These are phyloP conservation scores for Rhodotorula kratochvilovae DNA, from an alignment of 768 basidiomycete species.

Conservation along the genomic window DNA sequence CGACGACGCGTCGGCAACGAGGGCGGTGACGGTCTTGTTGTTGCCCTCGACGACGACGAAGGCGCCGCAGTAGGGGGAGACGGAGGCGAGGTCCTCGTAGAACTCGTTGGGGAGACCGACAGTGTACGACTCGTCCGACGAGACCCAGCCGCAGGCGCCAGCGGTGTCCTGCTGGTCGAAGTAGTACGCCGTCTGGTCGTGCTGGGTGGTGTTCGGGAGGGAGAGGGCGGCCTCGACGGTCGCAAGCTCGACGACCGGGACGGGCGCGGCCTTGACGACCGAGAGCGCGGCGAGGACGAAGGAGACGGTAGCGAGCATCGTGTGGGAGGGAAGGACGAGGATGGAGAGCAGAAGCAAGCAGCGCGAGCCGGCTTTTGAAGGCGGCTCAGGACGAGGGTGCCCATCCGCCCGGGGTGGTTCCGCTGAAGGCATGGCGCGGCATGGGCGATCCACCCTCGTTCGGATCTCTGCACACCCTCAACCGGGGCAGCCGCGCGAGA, in stretches of 20 bases:
- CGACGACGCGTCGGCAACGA: conserved; percentile 64
- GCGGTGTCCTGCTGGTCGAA: conserved; percentile 57
- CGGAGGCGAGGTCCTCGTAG: conserved; percentile 49
- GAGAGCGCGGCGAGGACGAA: conserved; percentile 2
- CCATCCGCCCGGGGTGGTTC: not conserved
- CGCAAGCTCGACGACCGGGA: conserved; percentile 43
- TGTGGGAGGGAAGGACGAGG: not conserved
- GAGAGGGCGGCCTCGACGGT: conserved; percentile 4
- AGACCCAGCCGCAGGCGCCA: conserved; percentile 71
- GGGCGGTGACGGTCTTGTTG: conserved; percentile 59
- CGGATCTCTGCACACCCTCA: too few species aligned
- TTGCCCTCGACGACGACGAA: conserved; percentile 62
- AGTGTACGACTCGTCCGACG: conserved; percentile 52
- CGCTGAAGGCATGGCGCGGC: too few species aligned
- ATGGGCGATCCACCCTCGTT: too few species aligned
- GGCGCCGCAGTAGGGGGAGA: conserved; percentile 64
- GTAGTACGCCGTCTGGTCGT: conserved; percentile 14
- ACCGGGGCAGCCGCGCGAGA: too few species aligned
- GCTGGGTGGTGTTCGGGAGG: conserved; percentile 33
- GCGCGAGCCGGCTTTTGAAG: not conserved
- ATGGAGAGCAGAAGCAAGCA: not conserved
- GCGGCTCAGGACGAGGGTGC: not conserved
- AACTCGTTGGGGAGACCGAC: conserved; percentile 55
- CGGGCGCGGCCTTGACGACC: conserved; percentile 41
- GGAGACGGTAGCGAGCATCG: conserved; percentile 8